Percentiles rank a stretch among this genome's conserved stretches.
Conservation (phyloP, 2,329 filamentous ascomycete species). For the Sporothrix protearum region DNA sequence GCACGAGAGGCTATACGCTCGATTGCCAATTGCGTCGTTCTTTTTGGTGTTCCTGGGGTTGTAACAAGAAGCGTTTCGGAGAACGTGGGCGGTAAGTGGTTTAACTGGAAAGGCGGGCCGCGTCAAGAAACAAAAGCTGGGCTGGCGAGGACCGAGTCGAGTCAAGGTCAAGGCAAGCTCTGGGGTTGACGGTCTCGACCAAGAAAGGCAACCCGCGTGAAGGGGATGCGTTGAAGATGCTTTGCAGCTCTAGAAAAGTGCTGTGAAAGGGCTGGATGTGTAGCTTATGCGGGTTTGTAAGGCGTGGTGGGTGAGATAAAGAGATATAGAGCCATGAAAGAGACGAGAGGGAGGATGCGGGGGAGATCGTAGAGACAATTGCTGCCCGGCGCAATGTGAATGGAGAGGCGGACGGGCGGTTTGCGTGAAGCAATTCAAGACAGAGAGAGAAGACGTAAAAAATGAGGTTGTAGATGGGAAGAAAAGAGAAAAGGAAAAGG, state of each 20-base stretch:
- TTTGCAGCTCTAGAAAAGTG: background rate
- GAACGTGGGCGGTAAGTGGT: slow-evolving; percentile 30
- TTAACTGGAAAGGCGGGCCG: slow-evolving; percentile 19
- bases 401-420: background rate
- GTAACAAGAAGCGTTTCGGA: slow-evolving; percentile 47
- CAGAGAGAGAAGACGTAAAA: background rate
- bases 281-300: slow-evolving; percentile 10
- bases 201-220: background rate
- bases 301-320: background rate
- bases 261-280: background rate
- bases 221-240: background rate
- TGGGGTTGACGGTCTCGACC: background rate
- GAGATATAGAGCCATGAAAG: slow-evolving; percentile 26
- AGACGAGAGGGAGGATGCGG: slow-evolving; percentile 22
- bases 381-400: background rate
- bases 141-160: background rate
- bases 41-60: slow-evolving; percentile 31
- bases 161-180: slow-evolving; percentile 1
- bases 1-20: too few relatives aligned
- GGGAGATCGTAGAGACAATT: background rate
- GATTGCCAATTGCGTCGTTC: background rate
- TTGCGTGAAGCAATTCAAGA: background rate
- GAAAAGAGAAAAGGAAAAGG: slow-evolving; percentile 31
- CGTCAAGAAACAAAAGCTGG: background rate
- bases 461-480: slow-evolving; percentile 10